Base-by-base conservation (phyloP, 768 basidiomycete species). In the Pisolithus sp. region DNA sequence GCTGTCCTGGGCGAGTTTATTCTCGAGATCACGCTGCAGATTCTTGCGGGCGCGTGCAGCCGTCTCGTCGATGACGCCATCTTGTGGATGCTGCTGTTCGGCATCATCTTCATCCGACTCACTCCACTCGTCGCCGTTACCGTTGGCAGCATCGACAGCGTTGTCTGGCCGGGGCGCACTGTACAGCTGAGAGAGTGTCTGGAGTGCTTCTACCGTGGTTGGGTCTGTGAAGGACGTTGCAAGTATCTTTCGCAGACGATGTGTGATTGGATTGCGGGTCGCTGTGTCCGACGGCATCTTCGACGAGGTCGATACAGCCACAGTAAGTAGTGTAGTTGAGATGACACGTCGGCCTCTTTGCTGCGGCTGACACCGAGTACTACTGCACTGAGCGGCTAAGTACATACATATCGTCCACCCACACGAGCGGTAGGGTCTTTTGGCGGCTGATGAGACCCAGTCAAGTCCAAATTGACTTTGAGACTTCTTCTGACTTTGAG, bases 201-300 rank as follows among this genome's bases (percentile, higher is more conserved):
- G 75, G 12, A 96, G 72, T 2, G 92, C 93, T 59, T 95, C 88
- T 24, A 76, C 75, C 1, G 89, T 91, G 6, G 83, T 80, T 36
- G 80, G 74, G 59, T 91, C 89, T 24, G 88, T 82, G 53, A 86
- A 92, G 46, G 78, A 86, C 2, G 86, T 86, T 34, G 87, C 83
- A 18, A 95, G 74, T 54, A 94, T 85, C 69, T 96, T 96, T 69
- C 92, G 93, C n/a, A 95, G 72, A 10, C 93, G 78, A 0, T 87
- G 70, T n/a, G 91, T 82, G 38, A 94, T 77, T 2, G 93, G 92
- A 59, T 88, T 89, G 53, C 81, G 77, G 44, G 62, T 34, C 30
- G 30, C 12, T 5, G 30, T 31, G 30, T 31, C 30, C 30, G 30
- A 31, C 8, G 30, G 30, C 30, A 31, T 31, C 30, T 9, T 31